phyloP scores from a whole-genome alignment of 2,329 filamentous ascomycete species.

The Truncatella angustata region DNA sequence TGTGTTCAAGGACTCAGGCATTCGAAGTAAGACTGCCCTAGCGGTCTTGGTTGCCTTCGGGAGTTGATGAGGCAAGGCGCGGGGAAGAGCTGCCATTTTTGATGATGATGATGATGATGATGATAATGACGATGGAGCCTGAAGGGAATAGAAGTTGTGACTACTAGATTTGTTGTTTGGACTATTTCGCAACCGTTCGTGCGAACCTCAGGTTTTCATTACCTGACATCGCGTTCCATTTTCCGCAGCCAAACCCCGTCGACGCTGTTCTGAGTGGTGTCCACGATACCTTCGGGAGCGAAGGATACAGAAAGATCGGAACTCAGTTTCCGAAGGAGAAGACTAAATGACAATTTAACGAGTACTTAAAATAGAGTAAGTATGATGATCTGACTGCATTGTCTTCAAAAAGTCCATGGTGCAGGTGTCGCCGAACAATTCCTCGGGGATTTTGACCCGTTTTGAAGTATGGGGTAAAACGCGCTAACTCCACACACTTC shows the following conservation, averaged over 20 bases:
- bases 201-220: too few relatives aligned
- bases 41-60: neutral
- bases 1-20: conserved; percentile 14
- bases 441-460: neutral
- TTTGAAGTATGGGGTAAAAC: neutral
- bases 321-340: too few relatives aligned
- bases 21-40: neutral
- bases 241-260: too few relatives aligned
- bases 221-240: too few relatives aligned
- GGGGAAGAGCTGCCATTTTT: neutral
- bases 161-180: neutral
- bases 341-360: too few relatives aligned
- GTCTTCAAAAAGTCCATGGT: neutral
- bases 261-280: too few relatives aligned
- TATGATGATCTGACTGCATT: too few relatives aligned
- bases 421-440: neutral
- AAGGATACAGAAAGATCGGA: too few relatives aligned
- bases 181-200: too few relatives aligned
- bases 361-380: too few relatives aligned
- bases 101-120: neutral
- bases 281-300: too few relatives aligned
- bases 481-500: neutral
- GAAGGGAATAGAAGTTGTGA: neutral
- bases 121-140: too few relatives aligned
- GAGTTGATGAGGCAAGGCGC: neutral